Evolutionary conservation across 805 yeast species (phyloP), one percentile per base, ranked within the genome.

Genomic region (Yarrowia divulgata): DNA sequence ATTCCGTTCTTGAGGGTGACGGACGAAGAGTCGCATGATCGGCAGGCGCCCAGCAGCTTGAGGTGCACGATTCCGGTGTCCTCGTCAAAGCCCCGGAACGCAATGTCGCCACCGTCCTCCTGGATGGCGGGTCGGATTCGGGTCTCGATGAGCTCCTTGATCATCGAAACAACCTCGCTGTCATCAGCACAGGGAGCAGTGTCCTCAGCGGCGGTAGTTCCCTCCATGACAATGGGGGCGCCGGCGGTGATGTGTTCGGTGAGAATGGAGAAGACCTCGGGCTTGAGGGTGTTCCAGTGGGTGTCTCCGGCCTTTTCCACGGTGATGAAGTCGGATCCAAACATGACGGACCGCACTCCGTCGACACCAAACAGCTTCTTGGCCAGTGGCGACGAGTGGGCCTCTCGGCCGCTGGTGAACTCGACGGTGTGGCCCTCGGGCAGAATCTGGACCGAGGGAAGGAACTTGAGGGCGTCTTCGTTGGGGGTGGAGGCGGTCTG

Each of bases 101-200:
- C 93, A 71, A 95, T 88, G 76, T 95, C 98, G 42, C 99, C 99
- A 71, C 99, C 99, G 75, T 95, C 99, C 75, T 95, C 99, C 80
- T 93, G 97, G 70, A 95, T 93, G 0, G 98, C 97, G 0, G 99
- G 99, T 76, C 97, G 88, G 66, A 95, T 93, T 77, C 98, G 87
- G 1, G 99, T 95, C 71, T 90, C 96, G 69, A 96, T 89, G 69
- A 95, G 83, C 76, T 95, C 98, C 74, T 92, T 90, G 75, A 95
- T 92, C 90, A 93, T 90, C 39, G 90, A 87, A 54, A 92, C 90
- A 1, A 92, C 86, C 79, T 94, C 98, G 68, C 85, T 83, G 70
- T 90, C 93, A 63, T 88, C 91, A 60, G 89, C 97, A 14, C 37
- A 42, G 6, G 84, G 85, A 50, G 81, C 81, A 3, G 83, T 81